Base-by-base conservation (phyloP, 2,329 filamentous ascomycete genomes). In the Juglanconis sp. region DNA sequence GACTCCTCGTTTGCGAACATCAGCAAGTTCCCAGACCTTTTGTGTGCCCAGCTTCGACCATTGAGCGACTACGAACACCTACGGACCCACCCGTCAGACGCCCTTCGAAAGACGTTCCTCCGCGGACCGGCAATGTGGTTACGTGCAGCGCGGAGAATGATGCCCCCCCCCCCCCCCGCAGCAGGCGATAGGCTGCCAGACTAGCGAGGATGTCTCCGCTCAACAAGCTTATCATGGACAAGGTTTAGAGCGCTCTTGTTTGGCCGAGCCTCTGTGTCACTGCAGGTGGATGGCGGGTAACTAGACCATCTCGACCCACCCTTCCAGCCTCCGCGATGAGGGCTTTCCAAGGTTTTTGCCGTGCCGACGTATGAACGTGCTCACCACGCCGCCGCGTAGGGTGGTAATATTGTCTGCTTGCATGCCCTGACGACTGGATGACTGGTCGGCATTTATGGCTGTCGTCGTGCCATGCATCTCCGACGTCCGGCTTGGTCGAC, bases 201-300 rank as follows among this genome's bases (percentile, higher is more conserved):
- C 50, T 5, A 52, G 5, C 15, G n/a, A 24, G 5, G 44, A 47
- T 24, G 9, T 15, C 5, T 11, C 38, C 38, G 34, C 42, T 46
- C 10, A 17, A 38, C 44, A 58, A 53, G 55, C 59, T 61, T 61
- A 58, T 61, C 50, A 35, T 52, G 34, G 17, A 44, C 54, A 52
- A 57, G 53, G 42, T 56, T 59, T 59, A 50, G 24, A 34, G 17
- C 58, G 35, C 31, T 46, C 24, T 32, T 44, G 17, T 56, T 24
- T 3, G 15, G 47, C 31, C 31, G 32, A 3, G 30, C 13, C 13
- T 11, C 31, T 8, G 35, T 38, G 8, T 31, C 9, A 30, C 3
- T 9, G 24, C 34, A 6, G 35, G 51, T n/a, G 38, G 36, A 44
- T 53, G 7, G 30, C 38, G 17, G 13, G 17, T 34, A 35, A 11